Evolutionary conservation across 192 early-diverging fungal species (phyloP).

Genomic region (Phlyctochytrium bullatum): DNA sequence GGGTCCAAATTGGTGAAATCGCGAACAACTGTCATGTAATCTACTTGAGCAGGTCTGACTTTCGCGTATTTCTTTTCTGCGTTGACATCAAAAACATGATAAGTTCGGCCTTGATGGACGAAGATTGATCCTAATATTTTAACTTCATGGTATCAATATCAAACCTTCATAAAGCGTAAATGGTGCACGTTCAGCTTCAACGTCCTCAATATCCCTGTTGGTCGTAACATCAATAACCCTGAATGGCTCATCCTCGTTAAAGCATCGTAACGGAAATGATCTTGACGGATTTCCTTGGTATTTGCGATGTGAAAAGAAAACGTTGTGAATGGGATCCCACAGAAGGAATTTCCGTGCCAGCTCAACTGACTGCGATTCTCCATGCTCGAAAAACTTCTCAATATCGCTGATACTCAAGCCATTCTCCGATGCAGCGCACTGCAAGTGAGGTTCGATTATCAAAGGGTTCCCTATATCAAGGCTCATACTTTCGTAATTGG

Average conservation of each 20-base stretch:
- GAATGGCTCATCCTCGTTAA: conserved; percentile 39
- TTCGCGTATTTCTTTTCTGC: conserved; percentile 40
- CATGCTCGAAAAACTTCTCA: conserved; percentile 4
- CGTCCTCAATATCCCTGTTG: conserved; percentile 43
- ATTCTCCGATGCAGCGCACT: conserved; percentile 71
- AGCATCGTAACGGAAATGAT: conserved; percentile 48
- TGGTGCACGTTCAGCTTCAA: conserved; percentile 50
- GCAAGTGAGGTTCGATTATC: conserved; percentile 56
- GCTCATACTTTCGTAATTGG: conserved; percentile 21
- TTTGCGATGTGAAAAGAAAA: conserved; percentile 45
- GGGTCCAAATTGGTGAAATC: conserved; percentile 59
- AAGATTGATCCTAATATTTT: conserved; percentile 51
- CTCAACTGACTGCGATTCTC: not conserved
- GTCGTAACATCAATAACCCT: conserved; percentile 51
- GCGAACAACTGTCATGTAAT: conserved; percentile 51
- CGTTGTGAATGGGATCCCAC: conserved; percentile 14
- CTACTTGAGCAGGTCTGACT: conserved; percentile 41
- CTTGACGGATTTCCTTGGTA: conserved; percentile 44
- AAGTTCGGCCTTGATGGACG: conserved; percentile 57
- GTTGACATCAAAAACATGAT: conserved; percentile 52
- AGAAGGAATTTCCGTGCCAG: not conserved
- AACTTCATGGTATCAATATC: not conserved
- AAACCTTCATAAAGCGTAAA: conserved; percentile 60
- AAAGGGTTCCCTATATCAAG: conserved; percentile 41
- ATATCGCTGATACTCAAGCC: conserved; percentile 19